Percentiles rank a stretch among this genome's conserved stretches.
These are phyloP conservation scores for Mycosphaerella sp. DNA, from an alignment of 2,329 filamentous ascomycete genomes.

Conservation along the genomic window DNA sequence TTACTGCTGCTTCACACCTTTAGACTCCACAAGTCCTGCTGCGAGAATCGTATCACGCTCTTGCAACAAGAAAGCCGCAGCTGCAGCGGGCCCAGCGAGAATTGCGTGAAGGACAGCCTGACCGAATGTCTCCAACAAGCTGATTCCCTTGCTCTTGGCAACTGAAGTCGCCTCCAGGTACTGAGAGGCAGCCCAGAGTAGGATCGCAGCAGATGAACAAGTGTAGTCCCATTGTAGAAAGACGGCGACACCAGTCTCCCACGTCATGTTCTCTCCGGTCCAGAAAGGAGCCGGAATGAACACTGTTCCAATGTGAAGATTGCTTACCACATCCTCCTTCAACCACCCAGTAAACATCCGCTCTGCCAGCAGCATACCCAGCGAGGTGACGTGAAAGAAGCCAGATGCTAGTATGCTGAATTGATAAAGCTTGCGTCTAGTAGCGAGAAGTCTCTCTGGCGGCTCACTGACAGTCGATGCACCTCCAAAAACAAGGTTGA, in stretches of 20 bases:
- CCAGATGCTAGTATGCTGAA: constrained; percentile 22
- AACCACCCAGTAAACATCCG: constrained; percentile 16
- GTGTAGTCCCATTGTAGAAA: constrained; percentile 26
- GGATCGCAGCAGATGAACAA: constrained; percentile 18
- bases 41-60: constrained; percentile 19
- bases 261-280: constrained; percentile 5
- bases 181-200: constrained; percentile 19
- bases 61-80: constrained; percentile 22
- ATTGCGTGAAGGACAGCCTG: constrained; percentile 14
- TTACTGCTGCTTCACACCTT: constrained; percentile 7
- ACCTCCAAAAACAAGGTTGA: constrained; percentile 1
- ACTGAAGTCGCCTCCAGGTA: constrained; percentile 14
- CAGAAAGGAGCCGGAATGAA: constrained; percentile 21
- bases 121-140: constrained; percentile 5
- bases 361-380: constrained; percentile 15
- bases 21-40: background rate
- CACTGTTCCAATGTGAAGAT: constrained; percentile 11
- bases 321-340: constrained; percentile 11
- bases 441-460: constrained; percentile 7
- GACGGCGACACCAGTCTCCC: constrained; percentile 19
- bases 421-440: constrained; percentile 17
- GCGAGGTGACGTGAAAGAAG: constrained; percentile 21
- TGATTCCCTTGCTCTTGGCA: background rate
- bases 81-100: constrained; percentile 22
- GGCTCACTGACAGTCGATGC: background rate